Percentiles rank a stretch among this genome's conserved stretches.
Evolutionary conservation across 768 basidiomycete species (phyloP).

Genomic region (Mycena rosella): DNA sequence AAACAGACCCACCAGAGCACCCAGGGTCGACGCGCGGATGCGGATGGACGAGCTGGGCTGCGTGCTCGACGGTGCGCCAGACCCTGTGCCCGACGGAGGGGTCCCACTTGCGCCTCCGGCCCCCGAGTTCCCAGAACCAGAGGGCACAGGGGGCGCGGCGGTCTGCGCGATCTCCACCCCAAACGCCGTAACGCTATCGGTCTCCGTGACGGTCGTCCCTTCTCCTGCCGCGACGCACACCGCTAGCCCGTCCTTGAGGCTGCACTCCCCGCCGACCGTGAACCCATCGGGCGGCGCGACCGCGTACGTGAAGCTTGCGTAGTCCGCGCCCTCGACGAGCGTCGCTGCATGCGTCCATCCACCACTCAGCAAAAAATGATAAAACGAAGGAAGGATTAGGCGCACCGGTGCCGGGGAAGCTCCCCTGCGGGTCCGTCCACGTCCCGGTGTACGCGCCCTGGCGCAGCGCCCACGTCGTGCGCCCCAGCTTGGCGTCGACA

Average conservation of each 20-base stretch:
- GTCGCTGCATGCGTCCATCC: slow-evolving; percentile 48
- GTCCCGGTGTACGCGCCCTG: slow-evolving; percentile 35
- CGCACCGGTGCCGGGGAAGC: slow-evolving; percentile 36
- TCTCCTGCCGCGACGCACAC: neutral
- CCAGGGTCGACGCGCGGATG: neutral
- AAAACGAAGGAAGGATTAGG: neutral
- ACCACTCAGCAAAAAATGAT: too few relatives aligned
- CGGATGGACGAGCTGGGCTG: slow-evolving; percentile 7
- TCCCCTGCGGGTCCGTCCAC: slow-evolving; percentile 31
- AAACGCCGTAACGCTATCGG: slow-evolving; percentile 43
- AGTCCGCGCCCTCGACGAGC: slow-evolving; percentile 57
- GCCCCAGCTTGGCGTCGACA: slow-evolving; percentile 22
- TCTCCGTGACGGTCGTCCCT: slow-evolving; percentile 24
- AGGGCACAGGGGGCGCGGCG: too few relatives aligned
- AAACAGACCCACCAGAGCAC: slow-evolving; percentile 1
- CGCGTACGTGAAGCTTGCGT: slow-evolving; percentile 54
- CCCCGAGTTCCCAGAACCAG: neutral
- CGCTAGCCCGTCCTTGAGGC: too few relatives aligned
- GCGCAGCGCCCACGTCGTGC: slow-evolving; percentile 33
- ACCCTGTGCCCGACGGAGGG: neutral
- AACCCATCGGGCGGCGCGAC: slow-evolving; percentile 26
- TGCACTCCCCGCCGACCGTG: slow-evolving; percentile 32
- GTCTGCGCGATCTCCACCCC: neutral
- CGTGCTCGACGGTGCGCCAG: slow-evolving; percentile 1
- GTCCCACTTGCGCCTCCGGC: neutral